These are phyloP conservation scores for Xylaria cubensis DNA, from an alignment of 495 filamentous ascomycete genomes.

Conservation along the genomic window DNA sequence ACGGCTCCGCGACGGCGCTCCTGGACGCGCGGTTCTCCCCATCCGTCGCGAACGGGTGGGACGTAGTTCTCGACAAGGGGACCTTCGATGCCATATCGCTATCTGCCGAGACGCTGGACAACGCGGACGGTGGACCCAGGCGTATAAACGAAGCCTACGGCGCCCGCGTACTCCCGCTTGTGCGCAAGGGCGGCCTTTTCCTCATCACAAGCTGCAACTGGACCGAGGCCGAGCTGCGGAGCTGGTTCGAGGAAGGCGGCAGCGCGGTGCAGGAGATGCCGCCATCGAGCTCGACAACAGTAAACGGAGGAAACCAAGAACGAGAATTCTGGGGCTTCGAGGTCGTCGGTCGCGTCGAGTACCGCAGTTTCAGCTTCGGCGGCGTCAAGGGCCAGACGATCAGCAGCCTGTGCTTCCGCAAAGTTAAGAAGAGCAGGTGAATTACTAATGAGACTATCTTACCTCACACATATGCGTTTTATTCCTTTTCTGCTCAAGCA, in stretches of 20 bases:
- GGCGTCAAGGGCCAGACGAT: conserved; percentile 86
- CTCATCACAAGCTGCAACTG: conserved; percentile 96
- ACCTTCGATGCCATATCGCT: conserved; percentile 94
- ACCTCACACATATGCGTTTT: neutral
- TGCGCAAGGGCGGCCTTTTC: conserved; percentile 74
- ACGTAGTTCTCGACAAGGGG: conserved; percentile 93
- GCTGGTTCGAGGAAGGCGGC: conserved; percentile 67
- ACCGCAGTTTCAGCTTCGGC: conserved; percentile 85
- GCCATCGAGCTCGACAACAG: neutral
- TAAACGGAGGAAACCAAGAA: neutral
- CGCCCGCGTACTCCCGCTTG: conserved; percentile 64
- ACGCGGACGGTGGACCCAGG: conserved; percentile 66
- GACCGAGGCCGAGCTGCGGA: conserved; percentile 85
- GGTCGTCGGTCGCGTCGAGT: conserved; percentile 71
- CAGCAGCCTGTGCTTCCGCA: conserved; percentile 78
- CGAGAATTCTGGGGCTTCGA: conserved; percentile 38
- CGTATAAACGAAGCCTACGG: conserved; percentile 77
- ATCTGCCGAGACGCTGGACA: conserved; percentile 61
- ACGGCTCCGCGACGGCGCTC: conserved; percentile 43
- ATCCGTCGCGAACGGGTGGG: conserved; percentile 64
- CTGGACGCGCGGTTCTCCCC: conserved; percentile 43
- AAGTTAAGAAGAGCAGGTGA: conserved; percentile 40
- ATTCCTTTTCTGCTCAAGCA: neutral
- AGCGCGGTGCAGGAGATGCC: conserved; percentile 17
- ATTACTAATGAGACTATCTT: neutral